A percentile compares a stretch with the other conserved stretches of the same genome.
Evolutionary conservation across 352 stramenopile genomes (phyloP).

Genomic region (Phytophthora syringae): DNA sequence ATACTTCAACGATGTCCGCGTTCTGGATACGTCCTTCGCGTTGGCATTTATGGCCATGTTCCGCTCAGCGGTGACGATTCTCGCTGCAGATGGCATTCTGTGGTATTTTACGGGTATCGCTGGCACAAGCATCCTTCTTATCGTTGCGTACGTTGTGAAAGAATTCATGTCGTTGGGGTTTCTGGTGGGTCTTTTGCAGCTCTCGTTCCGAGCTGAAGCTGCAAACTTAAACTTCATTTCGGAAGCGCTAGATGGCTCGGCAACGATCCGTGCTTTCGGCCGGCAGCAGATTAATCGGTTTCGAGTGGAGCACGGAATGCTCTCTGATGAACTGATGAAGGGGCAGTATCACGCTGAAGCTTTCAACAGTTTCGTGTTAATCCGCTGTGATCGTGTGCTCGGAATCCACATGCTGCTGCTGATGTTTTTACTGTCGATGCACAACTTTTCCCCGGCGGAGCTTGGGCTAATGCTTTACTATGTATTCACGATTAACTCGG

Average conservation of each 20-base stretch:
- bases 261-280: constrained; percentile 47
- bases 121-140: constrained; percentile 39
- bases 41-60: constrained; percentile 42
- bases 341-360: constrained; percentile 29
- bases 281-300: constrained; percentile 36
- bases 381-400: constrained; percentile 44
- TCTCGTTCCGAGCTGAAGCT: constrained; percentile 41
- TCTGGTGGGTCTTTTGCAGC: constrained; percentile 40
- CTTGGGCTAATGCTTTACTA: constrained; percentile 56
- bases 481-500: constrained; percentile 53
- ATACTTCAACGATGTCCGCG: constrained; percentile 47
- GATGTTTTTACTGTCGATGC: constrained; percentile 40
- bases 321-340: constrained; percentile 44
- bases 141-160: constrained; percentile 45
- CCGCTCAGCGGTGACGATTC: constrained; percentile 35
- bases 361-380: constrained; percentile 44
- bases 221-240: constrained; percentile 53
- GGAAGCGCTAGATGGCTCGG: constrained; percentile 44
- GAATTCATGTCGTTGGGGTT: constrained; percentile 43
- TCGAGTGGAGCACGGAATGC: constrained; percentile 35
- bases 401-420: constrained; percentile 46
- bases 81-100: constrained; percentile 37
- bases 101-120: constrained; percentile 45
- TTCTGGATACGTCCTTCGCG: constrained; percentile 37
- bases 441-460: constrained; percentile 39